Conservation (phyloP, 2,329 filamentous ascomycete genomes). For the Myriosclerotinia curreyana region DNA sequence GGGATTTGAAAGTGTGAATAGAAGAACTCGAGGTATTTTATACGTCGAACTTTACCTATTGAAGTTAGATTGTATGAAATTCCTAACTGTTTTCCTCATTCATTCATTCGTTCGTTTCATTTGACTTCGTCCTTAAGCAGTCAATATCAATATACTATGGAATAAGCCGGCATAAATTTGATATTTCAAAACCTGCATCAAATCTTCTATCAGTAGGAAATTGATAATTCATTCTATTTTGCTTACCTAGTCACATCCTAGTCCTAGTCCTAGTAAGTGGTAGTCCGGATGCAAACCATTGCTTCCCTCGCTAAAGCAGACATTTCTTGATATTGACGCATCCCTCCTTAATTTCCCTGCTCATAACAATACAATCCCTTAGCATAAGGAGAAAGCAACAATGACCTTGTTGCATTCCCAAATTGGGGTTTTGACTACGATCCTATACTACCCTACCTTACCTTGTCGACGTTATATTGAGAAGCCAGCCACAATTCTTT, state of each 20-base stretch:
- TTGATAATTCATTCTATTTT: background rate
- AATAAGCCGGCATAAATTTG: background rate
- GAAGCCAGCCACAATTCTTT: background rate
- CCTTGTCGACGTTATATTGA: slow-evolving; percentile 18
- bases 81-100: too few relatives aligned
- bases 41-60: background rate
- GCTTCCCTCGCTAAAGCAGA: slow-evolving; percentile 19
- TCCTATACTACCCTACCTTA: slow-evolving; percentile 9
- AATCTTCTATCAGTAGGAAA: background rate
- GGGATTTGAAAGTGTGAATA: background rate
- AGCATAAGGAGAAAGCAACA: background rate
- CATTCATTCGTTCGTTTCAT: too few relatives aligned
- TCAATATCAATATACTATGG: background rate
- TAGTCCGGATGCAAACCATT: slow-evolving; percentile 17
- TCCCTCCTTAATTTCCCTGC: slow-evolving; percentile 1
- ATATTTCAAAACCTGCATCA: background rate
- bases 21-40: background rate
- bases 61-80: background rate
- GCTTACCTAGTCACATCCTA: slow-evolving; percentile 1
- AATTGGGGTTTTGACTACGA: background rate
- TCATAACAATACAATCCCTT: background rate
- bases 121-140: too few relatives aligned
- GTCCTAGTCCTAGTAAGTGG: background rate
- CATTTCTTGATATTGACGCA: slow-evolving; percentile 13
- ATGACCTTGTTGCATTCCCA: background rate